Evolutionary conservation across 208 protist species (phyloP).

Genomic region (Endotrypanum monterogeii): DNA sequence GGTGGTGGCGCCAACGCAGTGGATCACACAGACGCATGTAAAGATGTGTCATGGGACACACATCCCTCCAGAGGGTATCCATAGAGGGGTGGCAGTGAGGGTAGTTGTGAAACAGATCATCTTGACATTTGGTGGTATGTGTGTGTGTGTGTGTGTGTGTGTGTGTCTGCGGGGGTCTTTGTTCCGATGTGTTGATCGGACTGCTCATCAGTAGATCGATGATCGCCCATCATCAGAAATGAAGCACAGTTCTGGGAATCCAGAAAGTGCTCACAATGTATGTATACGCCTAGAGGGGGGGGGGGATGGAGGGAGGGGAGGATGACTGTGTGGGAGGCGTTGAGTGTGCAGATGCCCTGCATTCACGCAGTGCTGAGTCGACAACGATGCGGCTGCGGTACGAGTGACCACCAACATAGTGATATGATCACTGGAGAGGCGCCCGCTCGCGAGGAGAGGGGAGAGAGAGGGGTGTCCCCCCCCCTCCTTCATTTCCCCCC

Average conservation of each 20-base stretch:
- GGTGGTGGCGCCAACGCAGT: constrained; percentile 34
- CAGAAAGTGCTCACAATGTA: too few species aligned
- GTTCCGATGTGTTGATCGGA: too few species aligned
- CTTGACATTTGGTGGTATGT: too few species aligned
- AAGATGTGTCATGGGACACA: constrained; percentile 12
- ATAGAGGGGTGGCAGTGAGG: constrained; percentile 13
- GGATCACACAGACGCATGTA: constrained; percentile 19
- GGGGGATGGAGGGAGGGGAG: neutral
- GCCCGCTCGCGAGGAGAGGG: neutral
- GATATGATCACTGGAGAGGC: neutral
- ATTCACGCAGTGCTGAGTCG: neutral
- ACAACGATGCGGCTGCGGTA: neutral
- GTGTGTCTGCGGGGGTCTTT: neutral
- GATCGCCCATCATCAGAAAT: too few species aligned
- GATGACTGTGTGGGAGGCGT: too few species aligned
- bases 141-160: neutral
- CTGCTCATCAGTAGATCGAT: too few species aligned
- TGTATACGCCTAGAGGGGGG: neutral
- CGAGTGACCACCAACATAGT: neutral
- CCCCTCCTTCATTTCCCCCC: too few species aligned
- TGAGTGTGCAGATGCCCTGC: neutral
- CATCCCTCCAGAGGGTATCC: constrained; percentile 21
- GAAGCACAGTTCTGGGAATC: too few species aligned
- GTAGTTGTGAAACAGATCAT: too few species aligned
- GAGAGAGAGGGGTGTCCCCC: neutral